Evolutionary conservation across 108 stramenopile genomes (phyloP), one percentile per base, ranked within the genome.

Genomic region (Nitzschia putrida): DNA sequence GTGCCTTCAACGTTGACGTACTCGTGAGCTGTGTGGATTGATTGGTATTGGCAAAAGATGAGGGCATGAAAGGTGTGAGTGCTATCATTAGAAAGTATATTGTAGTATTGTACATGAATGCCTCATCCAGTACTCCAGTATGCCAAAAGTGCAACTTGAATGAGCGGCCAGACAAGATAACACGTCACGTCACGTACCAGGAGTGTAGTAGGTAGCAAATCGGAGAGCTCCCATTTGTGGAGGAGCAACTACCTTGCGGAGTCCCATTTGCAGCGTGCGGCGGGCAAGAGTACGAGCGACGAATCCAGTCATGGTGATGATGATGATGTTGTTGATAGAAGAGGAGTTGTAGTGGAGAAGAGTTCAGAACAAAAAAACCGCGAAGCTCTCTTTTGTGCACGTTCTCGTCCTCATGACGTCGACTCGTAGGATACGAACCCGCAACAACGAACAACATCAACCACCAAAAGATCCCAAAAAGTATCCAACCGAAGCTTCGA

Each of bases 1-100:
- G 86, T 88, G 21, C 97, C 97, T 37, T 97, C 96, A 20, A 96
- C 88, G 68, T 90, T 93, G 84, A 86, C 78, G 68, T 94, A 97
- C 80, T 97, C 96, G 74, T 97, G 96, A n/a, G 90, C 91, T 90
- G 61, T 11, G 38, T 49, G n/a, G n/a, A n/a, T n/a, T n/a, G n/a
- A n/a, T n/a, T n/a, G n/a, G n/a, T n/a, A n/a, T n/a, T n/a, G n/a
- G n/a, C n/a, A n/a, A n/a, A n/a, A n/a, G n/a, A n/a, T n/a, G n/a
- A n/a, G n/a, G n/a, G 12, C 57, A 26, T 34, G 13, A 24, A 34
- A 63, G 7, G 67, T 24, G 26, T 2, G 37, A 43, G 3, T 11
- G 13, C 13, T 9, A 44, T 44, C 11, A 44, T 44, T 9, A 44
- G 0, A 53, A 57, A 51, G 16, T n/a, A 16, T 34, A 59, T 21